Base-by-base conservation (phyloP, 2,329 filamentous ascomycete genomes). In the Alternaria solani region DNA sequence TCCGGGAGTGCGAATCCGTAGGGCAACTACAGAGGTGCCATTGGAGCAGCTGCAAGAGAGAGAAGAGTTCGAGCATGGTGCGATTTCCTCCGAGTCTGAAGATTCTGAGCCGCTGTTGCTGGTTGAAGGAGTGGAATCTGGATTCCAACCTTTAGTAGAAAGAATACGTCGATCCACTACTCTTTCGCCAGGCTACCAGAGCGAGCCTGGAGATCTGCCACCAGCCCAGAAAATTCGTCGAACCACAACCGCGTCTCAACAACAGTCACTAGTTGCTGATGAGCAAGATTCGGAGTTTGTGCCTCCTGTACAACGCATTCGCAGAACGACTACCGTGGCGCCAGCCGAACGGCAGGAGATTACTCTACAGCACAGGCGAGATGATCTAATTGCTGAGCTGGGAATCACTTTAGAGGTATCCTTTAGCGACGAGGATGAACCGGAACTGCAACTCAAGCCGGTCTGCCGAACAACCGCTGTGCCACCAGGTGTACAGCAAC, bases 401-500 rank as follows among this genome's bases (percentile, higher is more conserved):
- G 34, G n/a, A 2, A n/a, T n/a, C 0, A 7, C 34, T 38, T 1
- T 16, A 1, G 34, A 38, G 8, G 1, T 2, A n/a, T 38, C 1
- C 7, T n/a, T 16, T 16, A n/a, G 34, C 7, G 34, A 38, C n/a
- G 34, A 18, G 7, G 34, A 38, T 38, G 34, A 38, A 16, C 7
- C 34, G 7, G 7, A 9, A 16, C 8, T 8, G 34, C 16, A 18
- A 18, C 16, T 38, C 16, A 14, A 14, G 8, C 34, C 34, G 2
- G 14, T 38, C n/a, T 5, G 34, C 34, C 34, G 34, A 38, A 38
- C 2, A 38, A 38, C 16, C 14, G n/a, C 34, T 16, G 34, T 6
- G 16, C 34, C 34, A n/a, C 16, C 7, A 8, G 6, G 5, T n/a
- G 16, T n/a, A 38, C 16, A 38, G 34, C 16, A 16, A n/a, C 7